Conservation (phyloP, 1,139 yeast species). For the Pichia sp. region DNA sequence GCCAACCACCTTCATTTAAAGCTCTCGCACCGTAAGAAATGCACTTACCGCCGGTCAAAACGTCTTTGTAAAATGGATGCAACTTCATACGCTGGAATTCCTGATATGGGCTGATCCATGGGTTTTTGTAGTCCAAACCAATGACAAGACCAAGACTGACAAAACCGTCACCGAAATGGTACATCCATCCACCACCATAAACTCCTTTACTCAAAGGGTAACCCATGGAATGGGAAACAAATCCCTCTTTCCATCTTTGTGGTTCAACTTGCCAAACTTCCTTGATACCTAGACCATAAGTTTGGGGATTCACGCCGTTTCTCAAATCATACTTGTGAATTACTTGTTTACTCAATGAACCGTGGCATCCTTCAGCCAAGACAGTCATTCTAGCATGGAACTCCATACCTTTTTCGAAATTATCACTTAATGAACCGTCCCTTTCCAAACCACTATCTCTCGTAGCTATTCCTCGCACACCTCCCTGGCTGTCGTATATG, state of each 20-base stretch:
- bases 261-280: slow-evolving; percentile 97
- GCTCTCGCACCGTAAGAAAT: slow-evolving; percentile 94
- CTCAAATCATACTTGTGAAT: slow-evolving; percentile 67
- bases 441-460: slow-evolving; percentile 83
- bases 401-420: slow-evolving; percentile 94
- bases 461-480: slow-evolving; percentile 86
- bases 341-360: slow-evolving; percentile 77
- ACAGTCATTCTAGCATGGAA: slow-evolving; percentile 85
- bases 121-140: slow-evolving; percentile 90
- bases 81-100: slow-evolving; percentile 93
- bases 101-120: slow-evolving; percentile 90
- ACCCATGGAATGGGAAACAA: slow-evolving; percentile 85
- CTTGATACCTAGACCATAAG: slow-evolving; percentile 91
- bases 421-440: slow-evolving; percentile 63
- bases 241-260: slow-evolving; percentile 74
- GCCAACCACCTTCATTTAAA: slow-evolving; percentile 91
- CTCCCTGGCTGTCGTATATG: slow-evolving; percentile 55
- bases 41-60: slow-evolving; percentile 84
- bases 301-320: slow-evolving; percentile 66
- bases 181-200: slow-evolving; percentile 96
- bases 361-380: slow-evolving; percentile 96
- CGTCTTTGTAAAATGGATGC: slow-evolving; percentile 78
- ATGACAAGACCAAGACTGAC: slow-evolving; percentile 88
- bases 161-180: slow-evolving; percentile 90
- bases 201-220: slow-evolving; percentile 70